Evolutionary conservation across 2,329 filamentous ascomycete genomes (phyloP), one percentile per base, ranked within the genome.

Genomic region (Monilinia fructicola): DNA sequence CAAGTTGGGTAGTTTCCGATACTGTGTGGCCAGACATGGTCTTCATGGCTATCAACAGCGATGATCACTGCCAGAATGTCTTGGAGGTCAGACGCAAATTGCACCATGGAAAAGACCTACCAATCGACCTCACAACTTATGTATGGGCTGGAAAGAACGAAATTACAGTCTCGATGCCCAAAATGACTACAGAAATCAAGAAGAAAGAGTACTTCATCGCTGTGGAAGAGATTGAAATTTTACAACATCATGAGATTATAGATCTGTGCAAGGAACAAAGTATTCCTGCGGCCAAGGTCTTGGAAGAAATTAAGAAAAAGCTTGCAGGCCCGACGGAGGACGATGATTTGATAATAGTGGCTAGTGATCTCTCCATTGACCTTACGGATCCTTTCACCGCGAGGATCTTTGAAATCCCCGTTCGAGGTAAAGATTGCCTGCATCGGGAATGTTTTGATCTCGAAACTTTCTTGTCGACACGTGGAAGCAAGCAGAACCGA

Each of bases 401-500:
- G 1, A 79, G 74, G 16, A 82, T 95, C 14, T 93, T 90, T 75
- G 80, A 84, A 6, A 82, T 84, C 0, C 94, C 95, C 0, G 91
- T 89, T 2, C 88, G 93, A 38, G 88, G 92, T 35, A 79, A 74
- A 10, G 72, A 77, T 3, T 99, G 95, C 76, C 80, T 81, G 31
- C 94, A 99, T 75, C 80, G 89, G 46, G 92, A 97, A 75, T 97
- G 93, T 75, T 97, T 98, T 75, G 94, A 98, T 76, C 85, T 97
- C 10, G 84, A 90, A 26, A 93, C 86, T 0, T 98, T 92, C 80
- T 83, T 99, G 11, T 77, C 81, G 18, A 91, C 89, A 6, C 86
- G 91, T 21, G 75, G 72, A 28, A 77, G 76, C 31, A 78, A 76
- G 53, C 80, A 81, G 6, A 78, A 79, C 18, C 83, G 82, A 68